These are phyloP conservation scores for Hericium erinaceus DNA, from an alignment of 768 basidiomycete genomes.

Conservation along the genomic window DNA sequence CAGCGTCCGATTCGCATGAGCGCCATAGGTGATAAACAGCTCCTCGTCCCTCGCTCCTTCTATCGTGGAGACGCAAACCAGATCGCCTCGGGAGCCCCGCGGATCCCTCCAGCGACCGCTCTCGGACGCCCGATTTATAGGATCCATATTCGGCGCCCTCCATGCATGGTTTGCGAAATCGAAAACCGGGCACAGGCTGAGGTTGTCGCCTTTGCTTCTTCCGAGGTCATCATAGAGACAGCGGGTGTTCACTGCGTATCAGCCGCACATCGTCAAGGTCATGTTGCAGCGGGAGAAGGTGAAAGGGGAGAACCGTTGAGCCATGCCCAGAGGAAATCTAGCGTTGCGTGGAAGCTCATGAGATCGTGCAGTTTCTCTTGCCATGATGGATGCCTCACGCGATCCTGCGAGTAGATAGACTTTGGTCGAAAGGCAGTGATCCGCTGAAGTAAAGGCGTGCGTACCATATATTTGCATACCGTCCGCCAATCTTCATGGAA, in stretches of 20 bases:
- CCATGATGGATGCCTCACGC: not conserved
- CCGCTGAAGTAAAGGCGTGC: slow-evolving; percentile 12
- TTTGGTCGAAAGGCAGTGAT: not conserved
- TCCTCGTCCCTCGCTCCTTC: slow-evolving; percentile 47
- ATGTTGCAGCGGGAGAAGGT: slow-evolving; percentile 1
- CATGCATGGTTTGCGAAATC: slow-evolving; percentile 83
- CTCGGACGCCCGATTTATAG: slow-evolving; percentile 25
- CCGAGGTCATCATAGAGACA: slow-evolving; percentile 68
- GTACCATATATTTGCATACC: slow-evolving; percentile 44
- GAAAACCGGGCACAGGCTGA: slow-evolving; percentile 82
- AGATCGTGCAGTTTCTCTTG: slow-evolving; percentile 1
- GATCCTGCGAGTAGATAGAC: not conserved
- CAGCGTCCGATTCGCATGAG: slow-evolving; percentile 66
- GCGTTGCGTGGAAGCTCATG: not conserved
- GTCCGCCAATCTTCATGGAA: slow-evolving; percentile 54
- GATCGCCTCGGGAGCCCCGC: slow-evolving; percentile 15
- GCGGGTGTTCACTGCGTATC: slow-evolving; percentile 74
- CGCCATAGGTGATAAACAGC: slow-evolving; percentile 70
- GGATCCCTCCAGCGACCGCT: slow-evolving; percentile 3
- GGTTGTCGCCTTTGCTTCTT: slow-evolving; percentile 53
- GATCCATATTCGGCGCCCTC: slow-evolving; percentile 33
- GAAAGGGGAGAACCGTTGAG: slow-evolving; percentile 55
- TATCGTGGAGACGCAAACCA: slow-evolving; percentile 38
- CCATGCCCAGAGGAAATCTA: slow-evolving; percentile 85
- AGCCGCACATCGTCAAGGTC: slow-evolving; percentile 2